Evolutionary conservation across 2,329 filamentous ascomycete genomes (phyloP).

Genomic region (Penicillium sp.): DNA sequence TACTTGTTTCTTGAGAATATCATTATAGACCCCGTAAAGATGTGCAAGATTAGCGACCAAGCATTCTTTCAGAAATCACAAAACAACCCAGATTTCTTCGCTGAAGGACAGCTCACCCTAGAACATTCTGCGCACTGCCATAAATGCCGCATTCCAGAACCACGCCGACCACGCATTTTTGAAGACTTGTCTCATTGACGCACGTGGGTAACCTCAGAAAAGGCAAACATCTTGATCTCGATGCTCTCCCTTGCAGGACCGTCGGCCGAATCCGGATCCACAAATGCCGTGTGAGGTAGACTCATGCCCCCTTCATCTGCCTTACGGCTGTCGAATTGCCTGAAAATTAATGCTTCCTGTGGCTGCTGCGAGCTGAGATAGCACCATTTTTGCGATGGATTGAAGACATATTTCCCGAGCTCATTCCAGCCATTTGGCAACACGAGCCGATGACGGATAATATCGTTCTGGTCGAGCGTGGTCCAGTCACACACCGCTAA

Average conservation of each 20-base stretch:
- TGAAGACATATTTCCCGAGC: conserved; percentile 14
- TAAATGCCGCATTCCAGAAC: conserved; percentile 4
- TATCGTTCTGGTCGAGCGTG: conserved; percentile 9
- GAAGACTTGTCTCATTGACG: conserved; percentile 4
- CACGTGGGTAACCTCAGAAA: conserved; percentile 16
- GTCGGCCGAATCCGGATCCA: conserved; percentile 42
- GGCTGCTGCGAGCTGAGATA: conserved; percentile 17
- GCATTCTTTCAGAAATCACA: no score
- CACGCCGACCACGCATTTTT: conserved; percentile 5
- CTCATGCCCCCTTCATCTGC: conserved; percentile 9
- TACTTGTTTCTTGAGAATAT: no score
- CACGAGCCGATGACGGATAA: conserved; percentile 9
- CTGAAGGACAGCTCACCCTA: no score
- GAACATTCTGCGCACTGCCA: not conserved
- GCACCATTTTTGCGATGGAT: conserved; percentile 15
- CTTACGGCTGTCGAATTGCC: conserved; percentile 20
- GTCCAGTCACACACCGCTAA: conserved; percentile 24
- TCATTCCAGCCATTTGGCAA: conserved; percentile 16
- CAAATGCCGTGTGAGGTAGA: conserved; percentile 54
- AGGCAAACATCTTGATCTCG: conserved; percentile 48
- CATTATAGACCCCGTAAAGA: no score
- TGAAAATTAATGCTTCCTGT: conserved; percentile 22
- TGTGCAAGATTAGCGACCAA: no score
- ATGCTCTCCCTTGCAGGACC: conserved; percentile 52
- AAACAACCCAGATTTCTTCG: no score